phyloP scores from a whole-genome alignment of 2,329 filamentous ascomycete genomes.

The Nothophoma quercina region DNA sequence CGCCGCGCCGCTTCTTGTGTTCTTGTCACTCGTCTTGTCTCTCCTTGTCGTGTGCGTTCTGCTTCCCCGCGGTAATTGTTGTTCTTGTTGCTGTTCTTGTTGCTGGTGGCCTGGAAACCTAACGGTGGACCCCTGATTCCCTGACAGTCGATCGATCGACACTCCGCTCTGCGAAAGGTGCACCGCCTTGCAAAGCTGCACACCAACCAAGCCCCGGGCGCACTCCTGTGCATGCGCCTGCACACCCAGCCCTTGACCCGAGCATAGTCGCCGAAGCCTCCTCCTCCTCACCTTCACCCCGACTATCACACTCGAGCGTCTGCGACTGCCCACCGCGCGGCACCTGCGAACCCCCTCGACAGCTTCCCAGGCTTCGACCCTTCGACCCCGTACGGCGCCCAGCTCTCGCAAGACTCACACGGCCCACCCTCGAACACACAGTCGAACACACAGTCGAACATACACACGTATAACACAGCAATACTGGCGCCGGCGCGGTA shows the following conservation, averaged over 20 bases:
- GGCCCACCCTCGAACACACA: neutral
- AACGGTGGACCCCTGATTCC: constrained; percentile 4
- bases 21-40: constrained; percentile 7
- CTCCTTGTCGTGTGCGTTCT: constrained; percentile 2
- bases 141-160: neutral
- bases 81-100: neutral
- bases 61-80: neutral
- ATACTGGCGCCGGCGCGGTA: constrained; percentile 22
- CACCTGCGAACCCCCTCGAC: constrained; percentile 5
- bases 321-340: constrained; percentile 1
- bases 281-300: neutral
- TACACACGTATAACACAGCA: no score
- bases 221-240: constrained; percentile 8
- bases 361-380: neutral
- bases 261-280: neutral
- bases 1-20: constrained; percentile 1
- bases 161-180: constrained; percentile 14
- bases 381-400: constrained; percentile 1
- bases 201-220: constrained; percentile 5
- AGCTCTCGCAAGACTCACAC: neutral
- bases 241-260: neutral
- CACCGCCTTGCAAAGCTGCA: constrained; percentile 12
- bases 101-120: constrained; percentile 1
- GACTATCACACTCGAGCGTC: neutral
- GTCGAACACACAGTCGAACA: neutral